Evolutionary conservation across 192 early-diverging fungal genomes (phyloP).

Genomic region (Paraglomus occultum): DNA sequence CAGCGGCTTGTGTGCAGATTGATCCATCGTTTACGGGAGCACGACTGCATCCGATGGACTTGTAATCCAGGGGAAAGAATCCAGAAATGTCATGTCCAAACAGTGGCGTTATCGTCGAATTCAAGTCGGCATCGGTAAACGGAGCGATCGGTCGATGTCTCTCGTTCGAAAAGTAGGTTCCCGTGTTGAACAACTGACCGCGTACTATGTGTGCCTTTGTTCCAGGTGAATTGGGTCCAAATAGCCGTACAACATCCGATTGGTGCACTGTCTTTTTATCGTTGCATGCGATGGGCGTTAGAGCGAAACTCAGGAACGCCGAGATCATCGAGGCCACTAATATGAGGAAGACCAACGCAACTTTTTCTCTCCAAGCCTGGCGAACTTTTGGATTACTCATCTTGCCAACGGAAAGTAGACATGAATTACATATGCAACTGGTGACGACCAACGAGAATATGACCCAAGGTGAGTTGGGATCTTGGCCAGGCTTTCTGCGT

Average conservation of each 20-base stretch:
- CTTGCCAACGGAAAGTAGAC: background rate
- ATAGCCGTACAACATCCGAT: background rate
- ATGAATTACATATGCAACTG: background rate
- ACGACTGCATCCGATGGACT: slow-evolving; percentile 2
- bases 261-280: background rate
- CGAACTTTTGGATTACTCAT: background rate
- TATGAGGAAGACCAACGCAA: slow-evolving; percentile 48
- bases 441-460: background rate
- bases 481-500: too few species aligned
- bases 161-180: background rate
- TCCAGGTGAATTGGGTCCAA: background rate
- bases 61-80: slow-evolving; percentile 18
- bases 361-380: slow-evolving; percentile 61
- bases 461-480: background rate
- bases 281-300: slow-evolving; percentile 21
- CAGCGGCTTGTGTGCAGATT: too few species aligned
- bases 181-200: slow-evolving; percentile 13
- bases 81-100: slow-evolving; percentile 17
- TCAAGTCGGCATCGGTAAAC: background rate
- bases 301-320: slow-evolving; percentile 51
- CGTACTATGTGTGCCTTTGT: background rate
- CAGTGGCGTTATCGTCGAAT: background rate
- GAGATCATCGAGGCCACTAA: slow-evolving; percentile 36
- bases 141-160: slow-evolving; percentile 6
- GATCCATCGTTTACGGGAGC: background rate